Conservation (phyloP, 2,329 filamentous ascomycete species). For the Periconia digitata region DNA sequence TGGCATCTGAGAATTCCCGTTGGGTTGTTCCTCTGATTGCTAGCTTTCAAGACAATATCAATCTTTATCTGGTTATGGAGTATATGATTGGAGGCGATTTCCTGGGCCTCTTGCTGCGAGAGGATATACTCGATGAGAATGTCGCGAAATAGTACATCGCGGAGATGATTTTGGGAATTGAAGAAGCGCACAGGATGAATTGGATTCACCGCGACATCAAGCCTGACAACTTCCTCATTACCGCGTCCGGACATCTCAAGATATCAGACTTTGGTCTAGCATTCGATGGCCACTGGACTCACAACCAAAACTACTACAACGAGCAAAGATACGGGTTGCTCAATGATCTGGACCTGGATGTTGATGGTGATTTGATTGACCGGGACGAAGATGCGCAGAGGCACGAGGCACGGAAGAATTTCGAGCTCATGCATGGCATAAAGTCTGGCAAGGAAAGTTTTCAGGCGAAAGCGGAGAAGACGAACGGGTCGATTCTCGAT, state of each 20-base stretch:
- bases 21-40: constrained; percentile 89
- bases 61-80: constrained; percentile 94
- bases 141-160: constrained; percentile 85
- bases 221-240: constrained; percentile 94
- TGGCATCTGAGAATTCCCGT: constrained; percentile 80
- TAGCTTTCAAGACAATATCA: constrained; percentile 83
- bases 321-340: constrained; percentile 79
- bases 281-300: constrained; percentile 93
- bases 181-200: constrained; percentile 82
- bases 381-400: constrained; percentile 51
- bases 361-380: constrained; percentile 75
- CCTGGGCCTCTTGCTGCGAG: constrained; percentile 78
- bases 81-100: constrained; percentile 98
- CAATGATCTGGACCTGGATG: constrained; percentile 70
- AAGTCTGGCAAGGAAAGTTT: constrained; percentile 16
- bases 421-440: constrained; percentile 41
- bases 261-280: constrained; percentile 96
- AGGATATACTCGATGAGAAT: constrained; percentile 77
- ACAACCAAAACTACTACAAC: constrained; percentile 84
- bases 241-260: constrained; percentile 83
- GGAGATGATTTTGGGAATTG: constrained; percentile 94
- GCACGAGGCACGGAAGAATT: constrained; percentile 57
- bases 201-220: constrained; percentile 98
- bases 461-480: constrained; percentile 22
- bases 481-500: constrained; percentile 37